Evolutionary conservation across 805 yeast species (phyloP).

Genomic region (Teunomyces pallodes): DNA sequence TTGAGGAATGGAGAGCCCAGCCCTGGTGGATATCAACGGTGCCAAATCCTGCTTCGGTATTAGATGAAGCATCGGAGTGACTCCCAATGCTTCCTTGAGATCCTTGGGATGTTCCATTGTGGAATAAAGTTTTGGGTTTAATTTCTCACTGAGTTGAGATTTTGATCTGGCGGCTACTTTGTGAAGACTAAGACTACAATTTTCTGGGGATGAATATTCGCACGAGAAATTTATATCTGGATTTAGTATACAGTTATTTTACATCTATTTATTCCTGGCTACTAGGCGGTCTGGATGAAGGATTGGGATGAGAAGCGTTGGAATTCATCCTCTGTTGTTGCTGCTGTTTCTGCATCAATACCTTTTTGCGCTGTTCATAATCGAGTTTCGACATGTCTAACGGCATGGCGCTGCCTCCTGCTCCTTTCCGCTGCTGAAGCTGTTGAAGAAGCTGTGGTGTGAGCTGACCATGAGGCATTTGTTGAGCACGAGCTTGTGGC

Average conservation of each 20-base stretch:
- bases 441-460: slow-evolving; percentile 7
- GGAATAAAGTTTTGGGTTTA: background rate
- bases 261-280: slow-evolving; percentile 2
- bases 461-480: slow-evolving; percentile 5
- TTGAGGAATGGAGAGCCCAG: background rate
- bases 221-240: background rate
- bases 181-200: background rate
- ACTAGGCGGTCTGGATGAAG: background rate
- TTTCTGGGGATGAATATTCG: background rate
- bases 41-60: slow-evolving; percentile 26
- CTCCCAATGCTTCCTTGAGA: slow-evolving; percentile 22
- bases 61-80: slow-evolving; percentile 27
- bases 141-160: background rate
- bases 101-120: slow-evolving; percentile 12
- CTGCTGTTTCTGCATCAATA: slow-evolving; percentile 33
- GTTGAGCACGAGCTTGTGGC: slow-evolving; percentile 2
- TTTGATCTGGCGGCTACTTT: background rate
- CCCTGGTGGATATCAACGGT: slow-evolving; percentile 5
- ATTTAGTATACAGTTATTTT: slow-evolving; percentile 2
- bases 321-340: slow-evolving; percentile 14
- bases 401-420: slow-evolving; percentile 6
- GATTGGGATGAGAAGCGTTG: background rate
- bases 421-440: slow-evolving; percentile 10
- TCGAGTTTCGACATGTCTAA: slow-evolving; percentile 28
- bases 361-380: slow-evolving; percentile 36